Base-by-base conservation (phyloP, 106 monocot genomes). In the Dendrobium catenatum region DNA sequence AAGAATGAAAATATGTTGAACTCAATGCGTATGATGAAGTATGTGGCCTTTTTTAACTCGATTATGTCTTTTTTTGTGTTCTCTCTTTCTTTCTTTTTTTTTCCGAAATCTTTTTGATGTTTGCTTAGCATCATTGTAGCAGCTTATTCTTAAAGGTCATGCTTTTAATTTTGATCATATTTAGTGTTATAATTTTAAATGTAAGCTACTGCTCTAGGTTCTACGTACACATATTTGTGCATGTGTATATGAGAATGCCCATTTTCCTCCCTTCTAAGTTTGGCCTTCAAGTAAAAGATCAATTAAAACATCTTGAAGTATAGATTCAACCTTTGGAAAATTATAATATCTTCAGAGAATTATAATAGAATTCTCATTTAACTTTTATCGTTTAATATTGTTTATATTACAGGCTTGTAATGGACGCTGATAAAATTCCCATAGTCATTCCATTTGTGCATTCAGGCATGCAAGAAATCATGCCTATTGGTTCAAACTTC, bases 381-480 rank as follows among this genome's bases (percentile, higher is more conserved):
- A 46, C 33, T 15, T 2, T 37, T 16, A 0, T n/a, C 3, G 5
- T 2, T 13, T 74, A 43, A 79, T 24, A 42, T 73, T 44, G 40
- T 24, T 80, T 61, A 9, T 55, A 42, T 40, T 81, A 20, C 84
- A 96, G 96, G 73, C 85, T 96, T 76, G 88, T 96, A 24, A 85
- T 92, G 84, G 96, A 96, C 82, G 93, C 96, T 43, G 93, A 96
- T 79, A 86, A 66, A 43, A 46, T 80, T 20, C 96, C 96, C 33
- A 49, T 91, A 18, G 96, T 96, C 43, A 55, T 96, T 55, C 96
- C 96, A 26, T 93, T 96, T 79, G 91, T 94, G 40, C 96, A 96
- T 73, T 87, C 84, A 42, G 96, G 96, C 55, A 96, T 96, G 96
- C 96, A 96, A 81, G 91, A 96, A 29, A 86, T 96, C 47, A 96